Evolutionary conservation across 305 asterid genomes (phyloP).

Genomic region (Rubia peregrina): DNA sequence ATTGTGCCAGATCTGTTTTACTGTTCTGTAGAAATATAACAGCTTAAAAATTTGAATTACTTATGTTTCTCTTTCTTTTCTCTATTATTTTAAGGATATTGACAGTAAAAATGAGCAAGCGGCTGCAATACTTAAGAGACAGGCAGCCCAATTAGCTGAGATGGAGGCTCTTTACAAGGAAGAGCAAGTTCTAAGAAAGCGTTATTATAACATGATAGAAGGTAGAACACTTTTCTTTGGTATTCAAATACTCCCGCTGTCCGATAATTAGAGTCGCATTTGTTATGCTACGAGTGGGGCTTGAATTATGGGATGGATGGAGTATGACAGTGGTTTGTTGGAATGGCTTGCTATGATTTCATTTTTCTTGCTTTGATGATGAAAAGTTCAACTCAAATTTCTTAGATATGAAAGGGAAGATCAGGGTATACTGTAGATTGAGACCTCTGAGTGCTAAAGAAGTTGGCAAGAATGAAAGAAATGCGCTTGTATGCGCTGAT

Average conservation of each 20-base stretch:
- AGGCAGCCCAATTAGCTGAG: conserved; percentile 91
- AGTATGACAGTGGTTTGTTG: conserved; percentile 5
- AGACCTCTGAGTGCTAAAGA: conserved; percentile 88
- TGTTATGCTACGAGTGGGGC: neutral
- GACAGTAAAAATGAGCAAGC: conserved; percentile 93
- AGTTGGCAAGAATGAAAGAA: conserved; percentile 51
- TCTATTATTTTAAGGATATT: conserved; percentile 49
- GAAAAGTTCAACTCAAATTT: conserved; percentile 18
- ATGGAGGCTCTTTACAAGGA: conserved; percentile 90
- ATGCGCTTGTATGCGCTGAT: conserved; percentile 51
- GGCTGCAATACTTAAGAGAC: conserved; percentile 89
- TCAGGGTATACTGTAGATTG: conserved; percentile 84
- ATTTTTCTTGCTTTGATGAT: conserved; percentile 10
- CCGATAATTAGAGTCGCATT: neutral
- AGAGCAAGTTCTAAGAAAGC: conserved; percentile 82
- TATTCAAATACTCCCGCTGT: neutral
- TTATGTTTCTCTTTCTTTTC: neutral
- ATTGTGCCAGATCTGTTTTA: neutral
- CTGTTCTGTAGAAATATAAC: neutral
- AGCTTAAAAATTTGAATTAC: neutral
- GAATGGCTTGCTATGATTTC: conserved; percentile 6
- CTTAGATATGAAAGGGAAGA: conserved; percentile 91
- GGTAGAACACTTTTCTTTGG: conserved; percentile 36
- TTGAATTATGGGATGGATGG: neutral
- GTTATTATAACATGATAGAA: conserved; percentile 84